Evolutionary conservation across 2,329 filamentous ascomycete species (phyloP), one percentile per base, ranked within the genome.

Genomic region (Cryphonectria radicalis): DNA sequence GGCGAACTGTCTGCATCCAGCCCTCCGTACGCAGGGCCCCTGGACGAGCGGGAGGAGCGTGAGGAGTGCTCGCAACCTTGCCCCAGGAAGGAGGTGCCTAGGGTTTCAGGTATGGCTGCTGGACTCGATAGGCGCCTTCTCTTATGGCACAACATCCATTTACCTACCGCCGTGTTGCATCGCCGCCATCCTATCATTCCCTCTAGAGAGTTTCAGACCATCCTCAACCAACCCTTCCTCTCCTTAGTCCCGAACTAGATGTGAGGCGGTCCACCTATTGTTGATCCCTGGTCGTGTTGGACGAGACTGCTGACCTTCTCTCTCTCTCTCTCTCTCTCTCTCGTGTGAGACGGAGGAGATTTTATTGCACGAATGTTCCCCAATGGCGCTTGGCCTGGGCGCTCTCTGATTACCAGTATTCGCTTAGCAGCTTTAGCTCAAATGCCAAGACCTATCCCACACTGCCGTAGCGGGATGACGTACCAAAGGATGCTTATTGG

Each of bases 381-480:
- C 25, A 5, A 32, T 28, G 7, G 19, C 55, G 55, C 25, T 25
- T 37, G 43, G 42, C 35, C 63, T 25, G 42, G 28, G 11, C 28
- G 17, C 43, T 25, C 43, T 25, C 63, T 50, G 43, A 14, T 53
- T 28, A 14, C 53, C 37, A 35, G 5, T 32, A 50, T 53, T 53
- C 25, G 43, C 63, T 65, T 35, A 32, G 43, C 63, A 35, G 7
- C 43, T 50, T 65, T 65, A 65, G 63, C 63, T 28, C 28, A 53
- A 35, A 35, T 50, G 63, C 63, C 63, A 65, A 65, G 63, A 65
- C 63, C 50, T 35, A 17, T 65, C 63, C 59, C 59, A 40, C 59
- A 35, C n/a, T 62, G 59, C 35, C 59, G 59, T 40, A 3, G 59
- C 59, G 59, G 59, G 59, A 62, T 62, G 59, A 62, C 59, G 59